Conservation (phyloP, 495 filamentous ascomycete genomes). For the Penicillium fimorum region DNA sequence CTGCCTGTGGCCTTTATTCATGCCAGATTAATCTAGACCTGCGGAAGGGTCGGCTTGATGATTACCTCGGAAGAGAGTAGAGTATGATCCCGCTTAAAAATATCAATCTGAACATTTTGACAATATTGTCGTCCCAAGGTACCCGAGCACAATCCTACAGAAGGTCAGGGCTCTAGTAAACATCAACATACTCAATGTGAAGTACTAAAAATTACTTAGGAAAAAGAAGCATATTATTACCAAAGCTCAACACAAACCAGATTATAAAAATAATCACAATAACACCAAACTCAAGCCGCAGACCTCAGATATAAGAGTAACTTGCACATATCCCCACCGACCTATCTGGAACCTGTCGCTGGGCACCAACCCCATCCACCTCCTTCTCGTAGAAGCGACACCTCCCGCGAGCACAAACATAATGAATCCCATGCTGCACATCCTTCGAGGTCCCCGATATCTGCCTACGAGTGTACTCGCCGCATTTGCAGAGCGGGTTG, state of each 20-base stretch:
- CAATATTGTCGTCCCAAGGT: neutral
- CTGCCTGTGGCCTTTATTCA: neutral
- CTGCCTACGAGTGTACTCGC: conserved; percentile 7
- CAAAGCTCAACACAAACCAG: neutral
- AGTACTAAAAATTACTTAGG: neutral
- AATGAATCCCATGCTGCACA: conserved; percentile 7
- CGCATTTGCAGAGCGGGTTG: conserved; percentile 11
- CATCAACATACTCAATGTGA: neutral
- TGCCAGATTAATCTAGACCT: neutral
- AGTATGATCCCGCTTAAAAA: neutral
- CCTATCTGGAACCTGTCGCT: neutral
- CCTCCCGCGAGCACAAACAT: conserved; percentile 10
- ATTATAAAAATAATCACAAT: neutral
- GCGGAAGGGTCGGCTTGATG: neutral
- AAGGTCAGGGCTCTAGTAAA: no score
- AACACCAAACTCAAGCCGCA: neutral
- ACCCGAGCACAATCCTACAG: no score
- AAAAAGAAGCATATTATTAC: neutral
- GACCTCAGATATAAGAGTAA: conserved; percentile 1
- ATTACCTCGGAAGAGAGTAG: neutral
- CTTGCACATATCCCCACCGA: neutral
- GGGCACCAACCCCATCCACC: neutral
- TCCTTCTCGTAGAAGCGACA: conserved; percentile 8
- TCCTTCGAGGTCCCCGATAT: neutral
- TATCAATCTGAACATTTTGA: neutral